Evolutionary conservation across 2,329 filamentous ascomycete genomes (phyloP), one percentile per base, ranked within the genome.

Genomic region (Simplicillium aogashimaense): DNA sequence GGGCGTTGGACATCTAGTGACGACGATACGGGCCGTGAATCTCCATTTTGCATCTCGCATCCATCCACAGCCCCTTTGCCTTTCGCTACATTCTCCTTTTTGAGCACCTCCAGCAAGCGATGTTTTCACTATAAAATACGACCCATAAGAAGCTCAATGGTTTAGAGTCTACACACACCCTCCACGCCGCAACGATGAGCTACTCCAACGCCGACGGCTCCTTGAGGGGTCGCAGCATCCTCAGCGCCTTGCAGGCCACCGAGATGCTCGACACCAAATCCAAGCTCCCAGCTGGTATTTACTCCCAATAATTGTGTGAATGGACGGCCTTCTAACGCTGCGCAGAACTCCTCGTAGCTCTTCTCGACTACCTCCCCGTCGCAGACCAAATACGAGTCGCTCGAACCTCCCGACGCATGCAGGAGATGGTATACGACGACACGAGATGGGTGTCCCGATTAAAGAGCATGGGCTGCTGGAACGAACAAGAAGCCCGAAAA

Each of bases 401-500:
- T 35, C 81, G 83, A 47, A 81, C 85, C 17, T 95, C 87, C 43
- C 83, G 78, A 55, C 84, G 86, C 45, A 78, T 97, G 73, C 83
- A 84, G 56, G 92, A 98, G 64, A 98, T 98, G 89, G 89, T 95
- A 3, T 98, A 97, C 63, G 92, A 98, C 59, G 92, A 98, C 60
- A 86, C 88, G 37, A 76, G 90, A 66, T 98, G 92, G 92, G 84
- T 97, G 31, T 79, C 86, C 47, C 76, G 86, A 47, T 64, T 98
- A 40, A 84, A 84, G 57, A 80, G 74, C 43, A 95, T 98, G 80
- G 86, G 83, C 2, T 83, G 85, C 49, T 98, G 92, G 92, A 83
- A 94, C 54, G 92, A 98, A 57, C 61, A 68, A 3, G 90, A 95
- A 57, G 92, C 92, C 4, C 75, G 89, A 45, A 79, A 76, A 50